Evolutionary conservation across 1,284 basidiomycete genomes (phyloP).

Genomic region (Mycosarcoma mackinlayi): DNA sequence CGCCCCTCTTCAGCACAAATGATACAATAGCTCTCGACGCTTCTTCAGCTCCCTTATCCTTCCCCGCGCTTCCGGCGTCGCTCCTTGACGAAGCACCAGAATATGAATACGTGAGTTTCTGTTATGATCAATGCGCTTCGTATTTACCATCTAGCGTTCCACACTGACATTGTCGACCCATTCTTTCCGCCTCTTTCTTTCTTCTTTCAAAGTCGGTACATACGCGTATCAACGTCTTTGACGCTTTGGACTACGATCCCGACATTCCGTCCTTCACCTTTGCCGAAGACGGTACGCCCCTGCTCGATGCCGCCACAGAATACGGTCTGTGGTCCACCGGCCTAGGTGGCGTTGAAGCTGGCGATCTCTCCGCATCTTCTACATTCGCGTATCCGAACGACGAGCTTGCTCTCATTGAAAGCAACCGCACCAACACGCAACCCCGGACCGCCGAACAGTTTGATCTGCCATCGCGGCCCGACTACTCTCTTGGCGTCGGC

Average conservation of each 20-base stretch:
- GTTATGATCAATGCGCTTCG: not conserved
- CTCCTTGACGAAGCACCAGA: conserved; percentile 60
- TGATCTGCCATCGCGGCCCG: conserved; percentile 18
- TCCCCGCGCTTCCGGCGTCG: conserved; percentile 61
- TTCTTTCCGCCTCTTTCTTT: not conserved
- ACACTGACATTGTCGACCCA: not conserved
- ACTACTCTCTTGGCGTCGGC: conserved; percentile 16
- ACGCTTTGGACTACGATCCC: conserved; percentile 28
- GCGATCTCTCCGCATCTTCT: conserved; percentile 18
- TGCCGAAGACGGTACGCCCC: conserved; percentile 28
- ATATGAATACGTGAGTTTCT: conserved; percentile 63
- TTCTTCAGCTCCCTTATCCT: conserved; percentile 45
- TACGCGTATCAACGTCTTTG: conserved; percentile 63
- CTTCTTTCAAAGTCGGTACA: conserved; percentile 58
- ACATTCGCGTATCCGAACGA: conserved; percentile 23
- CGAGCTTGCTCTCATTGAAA: conserved; percentile 15
- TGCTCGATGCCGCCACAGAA: conserved; percentile 26
- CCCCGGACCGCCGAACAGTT: conserved; percentile 31
- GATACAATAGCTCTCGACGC: conserved; percentile 11
- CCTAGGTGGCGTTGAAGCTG: conserved; percentile 17
- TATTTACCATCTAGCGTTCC: not conserved
- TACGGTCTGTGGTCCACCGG: conserved; percentile 40
- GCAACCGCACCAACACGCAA: conserved; percentile 24
- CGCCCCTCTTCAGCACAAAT: conserved; percentile 12
- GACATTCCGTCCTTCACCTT: conserved; percentile 37